Conservation (phyloP, 140 eudicot species). For the Oenanthe javanica region DNA sequence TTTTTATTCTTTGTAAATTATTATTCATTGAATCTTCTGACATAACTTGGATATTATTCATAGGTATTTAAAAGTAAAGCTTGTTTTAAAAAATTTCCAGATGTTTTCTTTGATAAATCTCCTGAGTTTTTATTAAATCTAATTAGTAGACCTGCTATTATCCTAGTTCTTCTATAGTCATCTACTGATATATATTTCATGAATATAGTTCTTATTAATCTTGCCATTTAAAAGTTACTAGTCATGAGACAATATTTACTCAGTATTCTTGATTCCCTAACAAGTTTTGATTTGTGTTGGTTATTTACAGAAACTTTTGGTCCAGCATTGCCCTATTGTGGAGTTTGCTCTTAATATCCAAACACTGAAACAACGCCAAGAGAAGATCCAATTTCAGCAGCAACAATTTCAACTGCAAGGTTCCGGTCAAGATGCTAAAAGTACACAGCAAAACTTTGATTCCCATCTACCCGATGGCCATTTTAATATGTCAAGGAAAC, state of each 20-base stretch:
- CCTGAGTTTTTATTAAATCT: too few species aligned
- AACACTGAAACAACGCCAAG: conserved; percentile 61
- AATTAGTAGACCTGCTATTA: too few species aligned
- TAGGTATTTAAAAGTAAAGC: too few species aligned
- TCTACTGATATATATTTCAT: too few species aligned
- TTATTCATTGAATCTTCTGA: too few species aligned
- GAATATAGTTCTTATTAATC: too few species aligned
- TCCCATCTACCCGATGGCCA: conserved; percentile 18
- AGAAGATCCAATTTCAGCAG: conserved; percentile 61
- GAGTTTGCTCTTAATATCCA: conserved; percentile 89
- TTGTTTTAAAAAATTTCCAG: too few species aligned
- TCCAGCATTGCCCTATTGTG: conserved; percentile 92
- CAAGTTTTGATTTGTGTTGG: neutral
- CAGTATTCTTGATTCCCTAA: neutral
- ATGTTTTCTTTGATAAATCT: too few species aligned
- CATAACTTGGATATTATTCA: too few species aligned
- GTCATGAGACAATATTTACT: neutral
- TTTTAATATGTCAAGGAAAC: conserved; percentile 36
- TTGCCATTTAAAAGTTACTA: too few species aligned
- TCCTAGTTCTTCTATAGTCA: too few species aligned
- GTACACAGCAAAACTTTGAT: conserved; percentile 17
- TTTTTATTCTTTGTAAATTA: too few species aligned
- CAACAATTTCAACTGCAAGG: conserved; percentile 58
- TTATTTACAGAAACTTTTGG: conserved; percentile 63
- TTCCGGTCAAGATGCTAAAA: conserved; percentile 15